phyloP scores from a whole-genome alignment of 1,284 basidiomycete species.

The Peniophora sp. region DNA sequence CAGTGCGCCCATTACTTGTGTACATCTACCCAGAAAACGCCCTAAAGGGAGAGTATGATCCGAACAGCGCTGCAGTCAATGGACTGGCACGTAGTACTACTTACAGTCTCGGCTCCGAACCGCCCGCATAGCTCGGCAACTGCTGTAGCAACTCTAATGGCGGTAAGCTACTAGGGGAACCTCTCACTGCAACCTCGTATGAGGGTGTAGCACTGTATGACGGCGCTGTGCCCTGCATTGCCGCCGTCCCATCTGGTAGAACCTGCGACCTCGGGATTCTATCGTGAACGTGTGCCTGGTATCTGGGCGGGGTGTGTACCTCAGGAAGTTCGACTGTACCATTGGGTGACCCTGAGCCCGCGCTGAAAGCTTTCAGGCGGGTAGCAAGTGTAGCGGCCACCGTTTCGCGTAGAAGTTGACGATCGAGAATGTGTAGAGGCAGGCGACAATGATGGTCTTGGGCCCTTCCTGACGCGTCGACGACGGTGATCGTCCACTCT shows the following conservation, averaged over 20 bases:
- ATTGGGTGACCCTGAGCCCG: not conserved
- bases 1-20: too few species aligned
- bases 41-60: too few species aligned
- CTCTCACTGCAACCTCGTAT: not conserved
- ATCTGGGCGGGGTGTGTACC: not conserved
- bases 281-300: not conserved
- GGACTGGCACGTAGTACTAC: too few species aligned
- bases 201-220: not conserved
- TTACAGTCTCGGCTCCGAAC: too few species aligned
- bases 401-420: not conserved
- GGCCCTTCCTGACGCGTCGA: not conserved
- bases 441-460: not conserved
- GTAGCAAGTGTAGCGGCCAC: not conserved
- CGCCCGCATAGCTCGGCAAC: not conserved
- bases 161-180: not conserved
- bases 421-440: not conserved
- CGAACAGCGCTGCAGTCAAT: too few species aligned
- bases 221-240: not conserved
- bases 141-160: not conserved
- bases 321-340: not conserved
- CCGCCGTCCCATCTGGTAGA: too few species aligned
- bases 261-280: too few species aligned
- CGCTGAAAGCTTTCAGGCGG: not conserved
- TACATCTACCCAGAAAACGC: too few species aligned
- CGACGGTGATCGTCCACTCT: constrained; percentile 9